Evolutionary conservation across 176 grass and related monocot species (phyloP).

Genomic region (Puccinellia tenuiflora): DNA sequence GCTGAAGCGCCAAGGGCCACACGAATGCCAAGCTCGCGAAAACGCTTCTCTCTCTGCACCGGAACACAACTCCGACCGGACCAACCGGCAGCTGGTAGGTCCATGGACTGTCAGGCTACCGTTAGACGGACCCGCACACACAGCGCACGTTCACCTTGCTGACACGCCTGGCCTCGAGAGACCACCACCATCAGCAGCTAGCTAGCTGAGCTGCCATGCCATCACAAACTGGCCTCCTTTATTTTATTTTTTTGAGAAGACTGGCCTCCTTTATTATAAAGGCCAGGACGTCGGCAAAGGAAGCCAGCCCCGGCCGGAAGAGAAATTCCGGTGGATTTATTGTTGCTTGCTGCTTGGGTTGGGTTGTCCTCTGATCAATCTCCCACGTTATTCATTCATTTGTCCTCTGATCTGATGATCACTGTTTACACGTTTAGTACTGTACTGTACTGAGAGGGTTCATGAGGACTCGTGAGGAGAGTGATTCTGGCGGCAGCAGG

Average conservation of each 20-base stretch:
- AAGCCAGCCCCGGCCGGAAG: not conserved
- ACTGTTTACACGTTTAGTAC: not conserved
- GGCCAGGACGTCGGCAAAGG: not conserved
- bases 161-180: not conserved
- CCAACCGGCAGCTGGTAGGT: not conserved
- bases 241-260: too few relatives aligned
- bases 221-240: too few relatives aligned
- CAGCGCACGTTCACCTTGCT: not conserved
- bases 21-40: too few relatives aligned
- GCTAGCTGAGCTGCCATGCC: too few relatives aligned
- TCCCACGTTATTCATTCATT: too few relatives aligned
- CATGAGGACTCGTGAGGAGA: too few relatives aligned
- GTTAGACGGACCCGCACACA: not conserved
- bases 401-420: not conserved
- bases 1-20: too few relatives aligned
- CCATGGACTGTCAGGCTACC: not conserved
- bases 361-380: too few relatives aligned
- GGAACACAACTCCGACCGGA: too few relatives aligned
- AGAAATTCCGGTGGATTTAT: constrained; percentile 8
- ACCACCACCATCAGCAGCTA: too few relatives aligned
- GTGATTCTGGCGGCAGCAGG: not conserved
- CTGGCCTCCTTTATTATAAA: not conserved
- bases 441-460: not conserved
- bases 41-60: not conserved
- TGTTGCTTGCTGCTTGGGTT: too few relatives aligned